These are phyloP conservation scores for Melaleuca quinquenervia DNA, from an alignment of 345 rosid species.

Conservation along the genomic window DNA sequence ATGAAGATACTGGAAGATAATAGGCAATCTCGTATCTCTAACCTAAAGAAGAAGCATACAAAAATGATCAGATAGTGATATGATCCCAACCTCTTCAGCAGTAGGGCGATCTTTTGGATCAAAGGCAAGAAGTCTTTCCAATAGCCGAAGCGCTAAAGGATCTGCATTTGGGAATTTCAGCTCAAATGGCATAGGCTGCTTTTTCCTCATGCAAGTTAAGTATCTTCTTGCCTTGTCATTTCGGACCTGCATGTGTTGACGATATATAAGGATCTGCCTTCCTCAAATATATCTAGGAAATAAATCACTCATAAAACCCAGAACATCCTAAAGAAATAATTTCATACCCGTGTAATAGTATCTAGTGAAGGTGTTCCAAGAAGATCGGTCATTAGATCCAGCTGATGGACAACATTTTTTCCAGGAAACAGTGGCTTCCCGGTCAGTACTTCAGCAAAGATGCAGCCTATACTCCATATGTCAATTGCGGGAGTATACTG, in stretches of 20 bases:
- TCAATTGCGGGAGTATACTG: slow-evolving; percentile 98
- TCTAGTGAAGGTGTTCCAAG: slow-evolving; percentile 92
- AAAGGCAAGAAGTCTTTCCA: slow-evolving; percentile 81
- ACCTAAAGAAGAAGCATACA: background rate
- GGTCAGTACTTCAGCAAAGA: slow-evolving; percentile 82
- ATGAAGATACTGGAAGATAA: background rate
- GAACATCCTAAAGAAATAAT: background rate
- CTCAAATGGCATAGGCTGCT: slow-evolving; percentile 55
- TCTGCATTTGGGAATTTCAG: slow-evolving; percentile 81
- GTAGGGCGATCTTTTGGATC: slow-evolving; percentile 90
- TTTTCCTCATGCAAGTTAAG: slow-evolving; percentile 91
- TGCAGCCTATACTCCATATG: slow-evolving; percentile 97
- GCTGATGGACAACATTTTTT: slow-evolving; percentile 92
- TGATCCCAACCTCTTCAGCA: slow-evolving; percentile 62
- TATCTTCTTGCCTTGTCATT: slow-evolving; percentile 93
- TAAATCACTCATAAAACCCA: background rate
- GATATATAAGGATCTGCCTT: background rate
- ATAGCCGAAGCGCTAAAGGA: slow-evolving; percentile 59
- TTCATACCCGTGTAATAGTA: slow-evolving; percentile 68
- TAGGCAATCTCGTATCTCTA: background rate
- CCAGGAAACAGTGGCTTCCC: slow-evolving; percentile 95
- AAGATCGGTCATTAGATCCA: slow-evolving; percentile 92
- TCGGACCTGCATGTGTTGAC: slow-evolving; percentile 43
- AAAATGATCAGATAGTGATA: background rate
- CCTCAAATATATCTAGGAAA: background rate